phyloP scores from a whole-genome alignment of 2,329 filamentous ascomycete species.

The Colletotrichum eremochloae region DNA sequence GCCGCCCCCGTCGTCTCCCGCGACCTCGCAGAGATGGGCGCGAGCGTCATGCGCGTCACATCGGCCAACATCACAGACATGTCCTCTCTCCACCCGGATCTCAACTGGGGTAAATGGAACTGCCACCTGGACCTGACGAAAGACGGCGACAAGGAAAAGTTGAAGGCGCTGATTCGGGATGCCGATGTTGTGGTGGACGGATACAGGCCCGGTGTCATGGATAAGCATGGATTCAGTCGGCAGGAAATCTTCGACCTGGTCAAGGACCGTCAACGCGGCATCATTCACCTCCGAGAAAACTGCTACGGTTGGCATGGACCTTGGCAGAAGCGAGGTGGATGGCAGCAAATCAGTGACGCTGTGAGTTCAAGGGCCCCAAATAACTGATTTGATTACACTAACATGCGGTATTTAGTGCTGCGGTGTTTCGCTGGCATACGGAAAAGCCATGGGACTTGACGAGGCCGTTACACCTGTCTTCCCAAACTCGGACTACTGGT shows the following conservation, averaged over 20 bases:
- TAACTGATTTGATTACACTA: background rate
- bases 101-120: conserved; percentile 66
- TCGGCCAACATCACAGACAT: conserved; percentile 56
- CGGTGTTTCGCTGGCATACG: conserved; percentile 62
- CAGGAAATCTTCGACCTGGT: conserved; percentile 57
- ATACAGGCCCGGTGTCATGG: conserved; percentile 62
- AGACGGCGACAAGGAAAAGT: conserved; percentile 30
- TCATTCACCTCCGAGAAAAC: conserved; percentile 64
- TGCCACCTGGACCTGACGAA: conserved; percentile 56
- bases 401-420: conserved; percentile 45
- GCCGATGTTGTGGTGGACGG: conserved; percentile 65
- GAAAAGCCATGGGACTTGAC: conserved; percentile 55
- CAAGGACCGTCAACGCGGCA: conserved; percentile 41
- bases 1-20: conserved; percentile 60
- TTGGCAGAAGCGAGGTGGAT: conserved; percentile 60
- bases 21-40: conserved; percentile 60
- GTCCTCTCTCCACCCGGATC: conserved; percentile 56
- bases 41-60: conserved; percentile 61
- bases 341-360: conserved; percentile 67
- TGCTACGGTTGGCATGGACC: conserved; percentile 67
- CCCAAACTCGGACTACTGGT: conserved; percentile 51
- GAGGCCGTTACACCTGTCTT: conserved; percentile 49
- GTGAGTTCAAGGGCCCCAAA: conserved; percentile 42
- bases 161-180: conserved; percentile 55
- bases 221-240: conserved; percentile 59